Evolutionary conservation across 129 eudicot genomes (phyloP).

Genomic region (Ambrosia artemisiifolia): DNA sequence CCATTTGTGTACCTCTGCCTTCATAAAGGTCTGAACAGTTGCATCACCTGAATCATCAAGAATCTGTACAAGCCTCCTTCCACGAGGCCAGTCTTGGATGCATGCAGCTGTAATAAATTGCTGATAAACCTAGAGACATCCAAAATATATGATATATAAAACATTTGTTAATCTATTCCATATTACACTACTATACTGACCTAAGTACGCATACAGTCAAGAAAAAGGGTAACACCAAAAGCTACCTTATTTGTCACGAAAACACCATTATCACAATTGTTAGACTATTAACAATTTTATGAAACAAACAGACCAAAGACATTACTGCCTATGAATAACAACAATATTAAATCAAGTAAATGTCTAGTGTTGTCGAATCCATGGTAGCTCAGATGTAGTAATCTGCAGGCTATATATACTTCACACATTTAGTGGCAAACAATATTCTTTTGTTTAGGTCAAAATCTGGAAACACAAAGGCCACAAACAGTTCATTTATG

Average conservation of each 20-base stretch:
- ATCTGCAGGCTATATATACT: constrained; percentile 5
- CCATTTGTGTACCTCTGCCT: constrained; percentile 83
- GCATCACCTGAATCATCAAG: constrained; percentile 79
- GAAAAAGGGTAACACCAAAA: background rate
- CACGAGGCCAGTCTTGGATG: constrained; percentile 84
- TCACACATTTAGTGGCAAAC: constrained; percentile 13
- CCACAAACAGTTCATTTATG: constrained; percentile 4
- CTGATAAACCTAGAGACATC: constrained; percentile 63
- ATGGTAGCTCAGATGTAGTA: background rate
- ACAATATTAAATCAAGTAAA: background rate
- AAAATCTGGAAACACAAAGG: background rate
- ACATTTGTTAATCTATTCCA: background rate
- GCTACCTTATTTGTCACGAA: background rate
- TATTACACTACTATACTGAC: background rate
- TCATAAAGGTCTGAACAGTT: constrained; percentile 63
- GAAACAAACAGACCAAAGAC: background rate
- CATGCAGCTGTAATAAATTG: constrained; percentile 82
- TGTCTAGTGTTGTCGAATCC: constrained; percentile 21
- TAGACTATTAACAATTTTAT: background rate
- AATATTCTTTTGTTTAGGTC: background rate
- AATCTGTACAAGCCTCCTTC: constrained; percentile 80
- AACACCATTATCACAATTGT: background rate
- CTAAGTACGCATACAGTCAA: background rate
- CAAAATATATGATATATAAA: background rate
- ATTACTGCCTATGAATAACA: background rate